A percentile compares a stretch with the other conserved stretches of the same genome.
These are phyloP conservation scores for Saraca asoca DNA, from an alignment of 331 rosid species.

Conservation along the genomic window DNA sequence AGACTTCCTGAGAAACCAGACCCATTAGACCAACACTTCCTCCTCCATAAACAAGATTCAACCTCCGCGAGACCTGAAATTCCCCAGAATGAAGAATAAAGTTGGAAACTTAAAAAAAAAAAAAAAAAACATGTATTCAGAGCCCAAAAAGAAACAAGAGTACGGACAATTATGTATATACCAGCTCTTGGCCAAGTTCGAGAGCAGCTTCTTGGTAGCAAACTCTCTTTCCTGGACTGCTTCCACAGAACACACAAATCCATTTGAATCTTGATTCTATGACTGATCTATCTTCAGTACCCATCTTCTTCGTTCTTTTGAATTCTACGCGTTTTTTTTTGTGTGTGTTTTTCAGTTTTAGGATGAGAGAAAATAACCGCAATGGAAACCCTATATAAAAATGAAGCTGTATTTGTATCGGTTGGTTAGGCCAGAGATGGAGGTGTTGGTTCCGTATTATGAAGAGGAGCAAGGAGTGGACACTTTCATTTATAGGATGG, in stretches of 20 bases:
- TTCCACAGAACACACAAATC: slow-evolving; percentile 4
- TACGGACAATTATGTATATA: too few species aligned
- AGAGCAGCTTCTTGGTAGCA: background rate
- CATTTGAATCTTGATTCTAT: background rate
- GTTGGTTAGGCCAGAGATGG: background rate
- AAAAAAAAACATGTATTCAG: too few species aligned
- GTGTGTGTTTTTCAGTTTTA: too few species aligned
- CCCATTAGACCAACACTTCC: slow-evolving; percentile 66
- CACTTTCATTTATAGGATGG: too few species aligned
- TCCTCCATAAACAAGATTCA: slow-evolving; percentile 62
- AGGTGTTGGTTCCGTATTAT: too few species aligned
- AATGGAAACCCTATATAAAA: too few species aligned
- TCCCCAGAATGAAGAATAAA: background rate
- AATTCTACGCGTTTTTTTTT: too few species aligned
- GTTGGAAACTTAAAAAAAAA: too few species aligned
- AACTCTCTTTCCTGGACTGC: background rate
- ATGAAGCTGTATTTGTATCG: background rate
- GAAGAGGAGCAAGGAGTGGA: too few species aligned
- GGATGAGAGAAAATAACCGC: background rate
- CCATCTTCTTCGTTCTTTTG: background rate
- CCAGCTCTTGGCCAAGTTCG: background rate
- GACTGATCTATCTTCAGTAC: background rate
- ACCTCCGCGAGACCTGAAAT: slow-evolving; percentile 48
- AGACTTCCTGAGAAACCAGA: slow-evolving; percentile 55
- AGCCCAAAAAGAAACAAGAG: too few species aligned